Base-by-base conservation (phyloP, 2,329 filamentous ascomycete genomes). In the Ophiostoma quercus region DNA sequence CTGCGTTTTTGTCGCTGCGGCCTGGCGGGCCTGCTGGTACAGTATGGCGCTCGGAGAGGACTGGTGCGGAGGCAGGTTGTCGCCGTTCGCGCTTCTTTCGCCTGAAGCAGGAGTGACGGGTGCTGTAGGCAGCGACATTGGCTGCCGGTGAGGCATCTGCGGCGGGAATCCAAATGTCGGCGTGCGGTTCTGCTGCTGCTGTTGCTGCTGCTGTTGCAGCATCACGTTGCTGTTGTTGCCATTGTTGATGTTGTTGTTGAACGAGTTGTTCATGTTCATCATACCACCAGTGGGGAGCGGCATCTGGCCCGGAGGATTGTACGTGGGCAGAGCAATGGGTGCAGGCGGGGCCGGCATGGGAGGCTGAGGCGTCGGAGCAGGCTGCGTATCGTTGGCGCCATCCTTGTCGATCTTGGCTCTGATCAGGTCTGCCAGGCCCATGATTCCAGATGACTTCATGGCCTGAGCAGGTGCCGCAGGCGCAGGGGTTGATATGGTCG, bases 1-100 rank as follows among this genome's bases (percentile, higher is more conserved):
- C 1, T 84, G 83, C 0, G 83, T 84, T 73, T 87, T 86, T 6
- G 84, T 84, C 0, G 86, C 81, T 0, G 85, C 85, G 2, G 85
- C 85, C 73, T 88, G 85, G 1, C 86, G 82, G 14, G 86, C 86
- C 68, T 84, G 83, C 71, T 87, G 85, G 70, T 88, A 88, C 1
- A 88, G 77, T 1, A 84, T 80, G 0, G 85, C 80, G 25, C 84
- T 87, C 0, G 85, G 82, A 25, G 81, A 83, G 4, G 81, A 83
- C 72, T 88, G 86, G 67, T 86, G 85, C 0, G 86, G 86, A 3
- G 86, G 86, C 0, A 88, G 75, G 7, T 73, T 71, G 29, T 77
- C 76, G 34, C 79, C 67, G 12, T 65, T 39, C 6, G n/a, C 25
- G 22, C 22, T 54, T 32, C 57, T 62, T 25, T 62, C 57, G 4